Percentiles rank a stretch among this genome's conserved stretches.
Conservation (phyloP, 2,329 filamentous ascomycete genomes). For the Colletotrichum simmondsii region DNA sequence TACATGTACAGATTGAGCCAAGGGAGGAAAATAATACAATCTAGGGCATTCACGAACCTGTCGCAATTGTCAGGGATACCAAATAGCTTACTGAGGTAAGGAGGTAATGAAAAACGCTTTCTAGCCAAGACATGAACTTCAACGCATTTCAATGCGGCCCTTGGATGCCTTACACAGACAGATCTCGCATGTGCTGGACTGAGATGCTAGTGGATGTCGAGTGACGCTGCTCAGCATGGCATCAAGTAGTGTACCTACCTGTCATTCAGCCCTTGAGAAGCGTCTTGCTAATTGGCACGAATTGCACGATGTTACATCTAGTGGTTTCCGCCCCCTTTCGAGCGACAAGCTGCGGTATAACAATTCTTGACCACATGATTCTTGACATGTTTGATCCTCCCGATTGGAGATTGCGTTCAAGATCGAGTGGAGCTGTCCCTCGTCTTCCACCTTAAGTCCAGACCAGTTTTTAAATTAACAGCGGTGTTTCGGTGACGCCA, state of each 20-base stretch:
- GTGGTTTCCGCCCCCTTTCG: background rate
- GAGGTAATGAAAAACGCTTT: slow-evolving; percentile 8
- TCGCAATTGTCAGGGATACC: background rate
- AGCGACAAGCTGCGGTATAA: background rate
- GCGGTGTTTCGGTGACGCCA: slow-evolving; percentile 13
- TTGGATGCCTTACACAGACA: background rate
- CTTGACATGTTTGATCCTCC: slow-evolving; percentile 25
- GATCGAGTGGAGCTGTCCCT: slow-evolving; percentile 1
- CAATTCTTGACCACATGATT: slow-evolving; percentile 5
- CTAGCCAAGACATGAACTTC: slow-evolving; percentile 24
- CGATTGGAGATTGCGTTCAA: slow-evolving; percentile 13
- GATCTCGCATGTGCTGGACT: slow-evolving; percentile 6
- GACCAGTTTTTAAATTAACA: slow-evolving; percentile 20
- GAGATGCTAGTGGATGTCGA: slow-evolving; percentile 8
- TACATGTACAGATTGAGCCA: background rate
- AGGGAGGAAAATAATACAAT: slow-evolving; percentile 6
- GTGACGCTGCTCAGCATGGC: background rate
- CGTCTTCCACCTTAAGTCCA: background rate
- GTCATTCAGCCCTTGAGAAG: background rate
- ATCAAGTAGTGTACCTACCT: background rate
- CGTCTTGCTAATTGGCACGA: background rate
- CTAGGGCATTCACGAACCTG: background rate
- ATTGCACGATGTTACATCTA: background rate
- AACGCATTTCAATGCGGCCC: background rate
- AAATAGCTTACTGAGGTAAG: slow-evolving; percentile 16